Percentiles rank a stretch among this genome's conserved stretches.
phyloP scores from a whole-genome alignment of 129 eudicot species.

The Centrapalus pauciflorus region DNA sequence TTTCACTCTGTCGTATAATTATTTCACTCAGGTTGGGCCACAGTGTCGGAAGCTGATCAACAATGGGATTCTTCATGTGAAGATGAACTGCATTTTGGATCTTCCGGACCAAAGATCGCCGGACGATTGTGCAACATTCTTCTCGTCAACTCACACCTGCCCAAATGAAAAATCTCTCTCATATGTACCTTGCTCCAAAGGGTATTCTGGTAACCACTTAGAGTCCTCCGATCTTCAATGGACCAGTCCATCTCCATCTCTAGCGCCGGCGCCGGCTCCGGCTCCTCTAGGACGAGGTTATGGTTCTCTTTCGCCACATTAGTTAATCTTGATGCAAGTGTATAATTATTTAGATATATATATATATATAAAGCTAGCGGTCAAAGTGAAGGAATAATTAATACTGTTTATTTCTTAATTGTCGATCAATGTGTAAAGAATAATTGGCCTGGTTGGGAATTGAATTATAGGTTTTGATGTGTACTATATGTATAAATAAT shows the following conservation, averaged over 20 bases:
- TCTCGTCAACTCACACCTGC: slow-evolving; percentile 9
- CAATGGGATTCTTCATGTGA: slow-evolving; percentile 22
- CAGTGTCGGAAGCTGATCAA: slow-evolving; percentile 29
- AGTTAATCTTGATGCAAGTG: background rate
- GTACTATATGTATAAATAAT: too few species aligned
- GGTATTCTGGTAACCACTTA: background rate
- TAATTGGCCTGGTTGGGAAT: background rate
- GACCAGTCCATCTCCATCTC: background rate
- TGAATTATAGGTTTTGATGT: too few species aligned
- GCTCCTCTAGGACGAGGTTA: background rate
- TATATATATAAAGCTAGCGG: too few species aligned
- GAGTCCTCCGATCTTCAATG: background rate
- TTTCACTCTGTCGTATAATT: slow-evolving; percentile 32
- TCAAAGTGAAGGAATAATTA: background rate
- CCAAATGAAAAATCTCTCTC: background rate
- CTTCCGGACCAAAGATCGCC: slow-evolving; percentile 34
- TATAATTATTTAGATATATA: background rate
- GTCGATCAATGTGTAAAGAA: background rate
- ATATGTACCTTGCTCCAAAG: slow-evolving; percentile 13
- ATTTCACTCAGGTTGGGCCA: slow-evolving; percentile 43
- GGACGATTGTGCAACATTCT: slow-evolving; percentile 35
- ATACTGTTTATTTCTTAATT: background rate
- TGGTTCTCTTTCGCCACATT: slow-evolving; percentile 5
- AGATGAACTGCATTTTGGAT: slow-evolving; percentile 45
- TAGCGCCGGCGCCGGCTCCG: background rate